Conservation (phyloP, 2,329 filamentous ascomycete species). For the Nothophaeocryptopus gaeumannii region DNA sequence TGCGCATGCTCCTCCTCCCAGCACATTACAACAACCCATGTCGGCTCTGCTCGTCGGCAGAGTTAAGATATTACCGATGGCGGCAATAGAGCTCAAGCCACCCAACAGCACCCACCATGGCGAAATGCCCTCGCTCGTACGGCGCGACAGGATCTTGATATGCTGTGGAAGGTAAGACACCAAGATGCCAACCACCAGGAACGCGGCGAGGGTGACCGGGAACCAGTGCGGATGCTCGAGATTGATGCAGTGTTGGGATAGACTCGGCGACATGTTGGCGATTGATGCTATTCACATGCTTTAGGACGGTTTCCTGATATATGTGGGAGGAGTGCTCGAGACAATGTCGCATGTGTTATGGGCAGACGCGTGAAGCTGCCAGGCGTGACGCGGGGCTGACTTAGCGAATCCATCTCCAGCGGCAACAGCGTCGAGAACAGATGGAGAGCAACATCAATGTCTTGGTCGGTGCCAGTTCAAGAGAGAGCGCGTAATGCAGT, state of each 20-base stretch:
- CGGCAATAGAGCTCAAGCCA: slow-evolving; percentile 77
- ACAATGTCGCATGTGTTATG: too few species aligned
- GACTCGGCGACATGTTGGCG: slow-evolving; percentile 9
- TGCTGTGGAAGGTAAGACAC: slow-evolving; percentile 95
- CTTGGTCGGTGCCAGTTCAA: too few species aligned
- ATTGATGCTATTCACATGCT: background rate
- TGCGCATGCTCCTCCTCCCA: slow-evolving; percentile 77
- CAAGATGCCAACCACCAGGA: slow-evolving; percentile 84
- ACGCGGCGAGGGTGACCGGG: slow-evolving; percentile 31
- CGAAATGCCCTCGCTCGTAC: slow-evolving; percentile 89
- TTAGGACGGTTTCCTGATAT: too few species aligned
- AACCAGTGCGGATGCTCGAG: slow-evolving; percentile 30
- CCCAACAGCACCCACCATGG: slow-evolving; percentile 95
- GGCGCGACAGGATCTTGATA: slow-evolving; percentile 79
- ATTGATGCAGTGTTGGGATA: slow-evolving; percentile 26
- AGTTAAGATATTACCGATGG: slow-evolving; percentile 88
- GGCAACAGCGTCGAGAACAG: too few species aligned
- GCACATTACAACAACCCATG: slow-evolving; percentile 78
- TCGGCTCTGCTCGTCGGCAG: slow-evolving; percentile 79
- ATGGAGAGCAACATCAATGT: too few species aligned
- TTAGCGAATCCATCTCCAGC: too few species aligned
- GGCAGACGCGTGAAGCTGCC: too few species aligned
- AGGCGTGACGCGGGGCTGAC: too few species aligned
- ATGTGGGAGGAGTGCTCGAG: too few species aligned
- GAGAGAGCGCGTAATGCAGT: too few species aligned